These are phyloP conservation scores for Tylopilus cervinicoccineus DNA, from an alignment of 768 basidiomycete species.

Conservation along the genomic window DNA sequence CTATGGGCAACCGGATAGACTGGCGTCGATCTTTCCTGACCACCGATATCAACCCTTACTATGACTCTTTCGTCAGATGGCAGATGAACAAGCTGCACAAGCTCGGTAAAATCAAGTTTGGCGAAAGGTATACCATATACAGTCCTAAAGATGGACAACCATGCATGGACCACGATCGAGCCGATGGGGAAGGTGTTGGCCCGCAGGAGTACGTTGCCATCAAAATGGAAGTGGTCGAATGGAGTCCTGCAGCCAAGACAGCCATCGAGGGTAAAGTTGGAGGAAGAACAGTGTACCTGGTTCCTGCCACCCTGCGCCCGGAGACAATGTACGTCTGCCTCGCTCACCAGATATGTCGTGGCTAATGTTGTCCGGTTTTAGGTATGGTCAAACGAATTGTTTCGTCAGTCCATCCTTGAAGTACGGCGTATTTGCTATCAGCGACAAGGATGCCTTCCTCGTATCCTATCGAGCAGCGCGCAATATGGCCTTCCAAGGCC, in stretches of 20 bases:
- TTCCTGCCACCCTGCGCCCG: constrained; percentile 94
- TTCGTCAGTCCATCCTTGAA: constrained; percentile 89
- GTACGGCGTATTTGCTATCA: constrained; percentile 89
- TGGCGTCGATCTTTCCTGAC: constrained; percentile 96
- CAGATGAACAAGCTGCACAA: constrained; percentile 90
- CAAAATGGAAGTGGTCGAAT: constrained; percentile 91
- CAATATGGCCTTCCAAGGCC: constrained; percentile 98
- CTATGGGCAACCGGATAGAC: constrained; percentile 93
- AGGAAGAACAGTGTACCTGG: constrained; percentile 80
- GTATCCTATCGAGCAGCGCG: constrained; percentile 87
- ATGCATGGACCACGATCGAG: constrained; percentile 99
- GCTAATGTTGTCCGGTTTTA: constrained; percentile 26
- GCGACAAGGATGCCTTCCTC: constrained; percentile 83
- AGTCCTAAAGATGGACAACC: constrained; percentile 98
- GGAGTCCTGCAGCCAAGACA: constrained; percentile 66
- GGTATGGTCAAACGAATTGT: constrained; percentile 98
- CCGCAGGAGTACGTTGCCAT: constrained; percentile 94
- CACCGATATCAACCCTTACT: constrained; percentile 95
- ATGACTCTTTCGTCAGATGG: constrained; percentile 96
- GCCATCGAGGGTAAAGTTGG: constrained; percentile 66
- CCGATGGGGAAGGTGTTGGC: constrained; percentile 89
- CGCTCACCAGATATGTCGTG: not conserved
- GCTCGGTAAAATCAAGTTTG: constrained; percentile 94
- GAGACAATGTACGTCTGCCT: constrained; percentile 80
- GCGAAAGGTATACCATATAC: constrained; percentile 97